Evolutionary conservation across 345 rosid species (phyloP).

Genomic region (thale cress (Arabidopsis thaliana)): DNA sequence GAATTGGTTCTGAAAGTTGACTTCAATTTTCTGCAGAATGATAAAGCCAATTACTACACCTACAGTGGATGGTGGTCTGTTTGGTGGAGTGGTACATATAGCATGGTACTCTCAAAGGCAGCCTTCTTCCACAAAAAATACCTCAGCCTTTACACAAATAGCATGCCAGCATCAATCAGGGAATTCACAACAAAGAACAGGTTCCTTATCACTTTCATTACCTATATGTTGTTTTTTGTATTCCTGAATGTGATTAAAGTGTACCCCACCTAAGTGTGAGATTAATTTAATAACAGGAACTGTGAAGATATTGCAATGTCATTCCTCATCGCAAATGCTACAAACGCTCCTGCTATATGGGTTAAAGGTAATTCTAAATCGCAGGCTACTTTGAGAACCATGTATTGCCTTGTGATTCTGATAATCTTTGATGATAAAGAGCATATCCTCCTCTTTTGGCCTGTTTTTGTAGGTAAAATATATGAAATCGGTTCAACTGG

Average conservation of each 20-base stretch:
- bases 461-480: slow-evolving; percentile 67
- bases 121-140: slow-evolving; percentile 97
- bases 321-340: slow-evolving; percentile 90
- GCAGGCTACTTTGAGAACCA: background rate
- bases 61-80: slow-evolving; percentile 99
- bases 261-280: slow-evolving; percentile 21
- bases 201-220: slow-evolving; percentile 48
- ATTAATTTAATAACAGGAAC: slow-evolving; percentile 60
- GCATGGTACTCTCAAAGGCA: slow-evolving; percentile 96
- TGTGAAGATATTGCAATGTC: slow-evolving; percentile 99
- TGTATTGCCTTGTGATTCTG: slow-evolving; percentile 3
- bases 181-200: slow-evolving; percentile 72
- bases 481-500: slow-evolving; percentile 95
- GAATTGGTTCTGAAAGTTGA: background rate
- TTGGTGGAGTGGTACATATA: slow-evolving; percentile 98
- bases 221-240: slow-evolving; percentile 11
- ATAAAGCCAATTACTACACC: slow-evolving; percentile 51
- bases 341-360: slow-evolving; percentile 94
- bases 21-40: slow-evolving; percentile 55
- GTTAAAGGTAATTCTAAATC: slow-evolving; percentile 70
- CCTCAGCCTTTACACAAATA: slow-evolving; percentile 75
- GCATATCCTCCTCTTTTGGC: slow-evolving; percentile 8
- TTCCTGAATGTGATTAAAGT: slow-evolving; percentile 12
- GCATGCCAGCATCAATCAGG: slow-evolving; percentile 83
- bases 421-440: slow-evolving; percentile 14